Base-by-base conservation (phyloP, 2,329 filamentous ascomycete genomes). In the Dothideomycetes sp. region DNA sequence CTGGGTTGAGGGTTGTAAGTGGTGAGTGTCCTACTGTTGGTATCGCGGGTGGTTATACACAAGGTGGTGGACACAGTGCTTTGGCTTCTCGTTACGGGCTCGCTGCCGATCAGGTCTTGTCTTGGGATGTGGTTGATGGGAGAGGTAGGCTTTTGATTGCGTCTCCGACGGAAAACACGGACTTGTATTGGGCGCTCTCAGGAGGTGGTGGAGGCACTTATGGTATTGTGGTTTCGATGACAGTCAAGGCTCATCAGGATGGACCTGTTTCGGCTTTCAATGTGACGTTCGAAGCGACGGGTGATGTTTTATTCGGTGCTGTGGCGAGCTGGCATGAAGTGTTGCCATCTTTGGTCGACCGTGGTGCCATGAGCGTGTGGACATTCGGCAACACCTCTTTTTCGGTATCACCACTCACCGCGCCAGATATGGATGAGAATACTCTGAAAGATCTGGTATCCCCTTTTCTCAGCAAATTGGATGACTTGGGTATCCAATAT, bases 171-270 rank as follows among this genome's bases (percentile, higher is more conserved):
- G 45, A 68, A 22, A 72, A 80, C 47, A 43, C 61, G 0, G 76
- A 80, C 37, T 61, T 82, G 1, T 81, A 75, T 60, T 82, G 76
- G 77, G 78, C 77, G 1, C 56, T 80, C 1, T 64, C 64, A 29
- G 76, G 76, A 3, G 75, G 77, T 0, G 76, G 78, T 2, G 71
- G 68, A 8, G 73, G 74, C 12, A 78, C 67, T 20, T 81, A 71
- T 48, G 76, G 64, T 2, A 63, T 79, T 2, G 72, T 80, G 2
- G 55, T 67, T 12, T 73, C 70, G 2, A 63, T 78, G 54, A 78
- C 71, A 0, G 60, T 69, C 28, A 71, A 70, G 45, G 64, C 69
- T 1, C 64, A 76, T 52, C 57, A 62, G 0, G 65, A 70, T 41
- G 54, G 53, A 5, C 54, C 56, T 0, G 60, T 69, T 3, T 61